Evolutionary conservation across 371 early-diverging fungal species (phyloP).

Genomic region (Mortierella sp.): DNA sequence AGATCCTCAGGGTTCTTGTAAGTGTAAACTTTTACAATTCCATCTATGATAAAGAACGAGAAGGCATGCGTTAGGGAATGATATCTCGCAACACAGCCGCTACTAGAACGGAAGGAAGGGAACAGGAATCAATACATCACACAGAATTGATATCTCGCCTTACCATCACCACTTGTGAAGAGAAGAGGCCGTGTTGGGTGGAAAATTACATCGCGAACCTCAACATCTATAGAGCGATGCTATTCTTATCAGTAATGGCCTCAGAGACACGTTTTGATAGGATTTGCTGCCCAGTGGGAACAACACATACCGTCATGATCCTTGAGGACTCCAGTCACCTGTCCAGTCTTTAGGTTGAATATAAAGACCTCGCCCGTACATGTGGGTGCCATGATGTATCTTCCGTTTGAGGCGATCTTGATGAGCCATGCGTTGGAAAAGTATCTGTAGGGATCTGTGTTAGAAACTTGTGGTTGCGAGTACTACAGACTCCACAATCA

Average conservation of each 20-base stretch:
- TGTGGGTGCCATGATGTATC: constrained; percentile 89
- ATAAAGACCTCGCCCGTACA: constrained; percentile 87
- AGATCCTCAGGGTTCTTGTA: constrained; percentile 45
- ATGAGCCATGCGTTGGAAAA: constrained; percentile 93
- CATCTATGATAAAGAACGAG: constrained; percentile 32
- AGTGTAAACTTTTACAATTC: constrained; percentile 56
- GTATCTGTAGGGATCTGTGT: constrained; percentile 61
- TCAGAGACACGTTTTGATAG: not conserved
- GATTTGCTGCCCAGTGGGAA: not conserved
- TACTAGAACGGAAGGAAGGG: too few species aligned
- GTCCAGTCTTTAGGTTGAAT: constrained; percentile 78
- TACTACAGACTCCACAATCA: too few species aligned
- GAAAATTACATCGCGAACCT: constrained; percentile 92
- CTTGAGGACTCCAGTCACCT: constrained; percentile 78
- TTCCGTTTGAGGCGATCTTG: constrained; percentile 85
- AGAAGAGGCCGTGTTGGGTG: constrained; percentile 83
- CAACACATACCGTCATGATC: constrained; percentile 75
- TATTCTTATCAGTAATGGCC: too few species aligned
- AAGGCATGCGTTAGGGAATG: not conserved
- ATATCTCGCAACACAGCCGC: too few species aligned
- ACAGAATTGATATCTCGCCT: too few species aligned
- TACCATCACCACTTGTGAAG: constrained; percentile 89
- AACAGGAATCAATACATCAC: too few species aligned
- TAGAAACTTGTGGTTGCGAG: not conserved
- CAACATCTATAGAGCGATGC: constrained; percentile 80